Base-by-base conservation (phyloP, 176 grass and related monocot species). In the Echinochloa phyllopogon region DNA sequence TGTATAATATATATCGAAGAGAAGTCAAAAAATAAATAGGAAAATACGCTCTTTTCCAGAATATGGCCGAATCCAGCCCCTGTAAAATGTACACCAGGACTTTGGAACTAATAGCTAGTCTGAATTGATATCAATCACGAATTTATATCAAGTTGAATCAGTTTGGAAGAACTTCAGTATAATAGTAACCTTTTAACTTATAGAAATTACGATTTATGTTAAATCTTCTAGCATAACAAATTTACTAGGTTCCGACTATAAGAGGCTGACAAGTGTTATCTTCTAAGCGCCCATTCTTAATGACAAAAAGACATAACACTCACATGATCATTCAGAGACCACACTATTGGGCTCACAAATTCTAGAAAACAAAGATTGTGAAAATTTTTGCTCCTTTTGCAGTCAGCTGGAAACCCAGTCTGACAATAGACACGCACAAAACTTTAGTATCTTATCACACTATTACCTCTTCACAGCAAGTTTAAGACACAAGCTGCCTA, bases 351-450 rank as follows among this genome's bases (percentile, higher is more conserved):
- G 52, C 18, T 86, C 70, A 86, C 21, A 80, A 45, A 81, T n/a
- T 52, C 5, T 61, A 85, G 5, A 27, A 40, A 65, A 77, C 18
- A 56, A 56, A 48, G 3, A 76, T 44, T 72, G 44, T 55, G 51
- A 81, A 75, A 75, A 57, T n/a, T 51, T 69, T 75, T 58, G 15
- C 41, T 58, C 61, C 51, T 61, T 69, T 81, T 89, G 42, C 23
- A 25, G 23, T 51, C 23, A 69, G 23, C 13, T 85, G 36, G 73
- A 88, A 69, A 37, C 3, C 33, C 56, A 53, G 56, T 27, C 13
- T 18, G 39, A 55, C 38, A 36, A 6, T 45, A 45, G 0, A 24
- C 37, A 10, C 18, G 6, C 11, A 67, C 9, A 69, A 80, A 86
- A 65, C 6, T 8, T 18, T 17, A 48, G 53, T 62, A 64, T 33